These are phyloP conservation scores for Puccinia triticina DNA, from an alignment of 1,284 basidiomycete genomes.

Conservation along the genomic window DNA sequence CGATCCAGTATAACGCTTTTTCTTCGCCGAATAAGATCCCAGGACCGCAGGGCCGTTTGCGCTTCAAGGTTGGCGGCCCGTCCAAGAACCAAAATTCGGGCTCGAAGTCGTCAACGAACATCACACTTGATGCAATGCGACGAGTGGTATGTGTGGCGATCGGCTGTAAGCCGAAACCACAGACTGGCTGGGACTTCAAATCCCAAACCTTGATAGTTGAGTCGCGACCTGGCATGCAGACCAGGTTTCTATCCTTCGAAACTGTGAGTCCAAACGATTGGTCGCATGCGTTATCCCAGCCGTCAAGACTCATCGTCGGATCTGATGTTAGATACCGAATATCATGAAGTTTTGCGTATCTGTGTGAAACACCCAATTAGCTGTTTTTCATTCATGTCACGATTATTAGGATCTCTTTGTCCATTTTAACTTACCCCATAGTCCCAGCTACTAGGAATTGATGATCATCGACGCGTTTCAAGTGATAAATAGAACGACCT, in stretches of 20 bases:
- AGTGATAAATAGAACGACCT: conserved; percentile 14
- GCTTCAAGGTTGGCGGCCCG: background rate
- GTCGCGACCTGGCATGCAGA: conserved; percentile 21
- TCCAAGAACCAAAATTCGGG: conserved; percentile 14
- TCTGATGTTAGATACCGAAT: conserved; percentile 12
- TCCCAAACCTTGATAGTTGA: conserved; percentile 21
- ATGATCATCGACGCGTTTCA: conserved; percentile 13
- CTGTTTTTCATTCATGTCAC: background rate
- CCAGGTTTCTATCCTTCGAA: conserved; percentile 19
- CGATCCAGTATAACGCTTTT: conserved; percentile 13
- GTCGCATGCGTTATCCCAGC: conserved; percentile 3
- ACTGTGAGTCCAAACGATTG: conserved; percentile 7
- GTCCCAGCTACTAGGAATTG: conserved; percentile 15
- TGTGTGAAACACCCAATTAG: background rate
- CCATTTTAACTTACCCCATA: background rate
- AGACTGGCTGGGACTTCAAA: conserved; percentile 8
- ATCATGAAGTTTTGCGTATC: conserved; percentile 31
- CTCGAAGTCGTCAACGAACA: background rate
- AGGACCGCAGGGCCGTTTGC: background rate
- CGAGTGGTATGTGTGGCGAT: background rate
- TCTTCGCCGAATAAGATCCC: conserved; percentile 11
- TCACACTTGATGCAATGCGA: background rate
- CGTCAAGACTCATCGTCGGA: conserved; percentile 20
- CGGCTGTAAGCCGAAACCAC: conserved; percentile 16
- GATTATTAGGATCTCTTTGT: background rate